phyloP scores from a whole-genome alignment of 257 asterid genomes.

The Capsicum pubescens region DNA sequence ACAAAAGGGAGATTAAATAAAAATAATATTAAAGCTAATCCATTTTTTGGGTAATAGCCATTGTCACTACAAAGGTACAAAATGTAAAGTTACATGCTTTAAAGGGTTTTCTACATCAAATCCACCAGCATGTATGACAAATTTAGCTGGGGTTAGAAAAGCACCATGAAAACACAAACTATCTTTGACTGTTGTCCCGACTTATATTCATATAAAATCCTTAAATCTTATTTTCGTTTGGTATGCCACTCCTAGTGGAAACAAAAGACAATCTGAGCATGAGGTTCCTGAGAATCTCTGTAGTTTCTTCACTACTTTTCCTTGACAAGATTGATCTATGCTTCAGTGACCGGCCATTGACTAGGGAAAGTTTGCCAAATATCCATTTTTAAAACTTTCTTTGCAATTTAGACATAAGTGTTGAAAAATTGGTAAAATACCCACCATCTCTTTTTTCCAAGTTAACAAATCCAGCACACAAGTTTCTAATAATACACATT shows the following conservation, averaged over 20 bases:
- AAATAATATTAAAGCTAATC: not conserved
- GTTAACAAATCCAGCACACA: too few species aligned
- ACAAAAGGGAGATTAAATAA: not conserved
- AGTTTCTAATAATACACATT: too few species aligned
- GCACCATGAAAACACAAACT: conserved; percentile 79
- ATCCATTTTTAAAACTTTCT: too few species aligned
- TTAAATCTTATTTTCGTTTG: conserved; percentile 51
- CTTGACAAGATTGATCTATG: not conserved
- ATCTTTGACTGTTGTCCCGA: conserved; percentile 71
- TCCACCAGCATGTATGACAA: conserved; percentile 75
- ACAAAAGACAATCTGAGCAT: conserved; percentile 72
- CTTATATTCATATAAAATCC: conserved; percentile 68
- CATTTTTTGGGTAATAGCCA: not conserved
- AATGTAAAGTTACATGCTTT: conserved; percentile 60
- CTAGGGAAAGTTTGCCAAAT: not conserved
- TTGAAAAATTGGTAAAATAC: too few species aligned
- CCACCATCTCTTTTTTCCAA: too few species aligned
- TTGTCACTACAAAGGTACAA: conserved; percentile 44
- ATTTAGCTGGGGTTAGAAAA: conserved; percentile 74
- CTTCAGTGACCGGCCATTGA: conserved; percentile 23
- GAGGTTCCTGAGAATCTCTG: conserved; percentile 32
- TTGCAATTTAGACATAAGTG: too few species aligned
- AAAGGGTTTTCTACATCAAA: conserved; percentile 66
- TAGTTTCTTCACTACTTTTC: conserved; percentile 30
- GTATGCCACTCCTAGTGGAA: conserved; percentile 54